Percentiles rank a stretch among this genome's conserved stretches.
phyloP scores from a whole-genome alignment of 768 basidiomycete species.

The Leucocoprinus birnbaumii region DNA sequence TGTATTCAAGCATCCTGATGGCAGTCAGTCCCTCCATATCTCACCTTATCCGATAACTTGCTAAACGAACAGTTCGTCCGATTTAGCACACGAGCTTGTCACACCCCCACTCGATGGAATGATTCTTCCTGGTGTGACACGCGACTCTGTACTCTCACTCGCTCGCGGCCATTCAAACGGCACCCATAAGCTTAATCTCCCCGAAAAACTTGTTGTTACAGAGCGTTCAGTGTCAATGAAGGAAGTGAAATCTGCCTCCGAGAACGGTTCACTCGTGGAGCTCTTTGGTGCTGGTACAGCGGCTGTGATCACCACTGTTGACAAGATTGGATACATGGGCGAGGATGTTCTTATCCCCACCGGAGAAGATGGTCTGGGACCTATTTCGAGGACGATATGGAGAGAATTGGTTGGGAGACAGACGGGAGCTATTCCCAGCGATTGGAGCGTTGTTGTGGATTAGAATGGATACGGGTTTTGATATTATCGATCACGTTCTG shows the following conservation, averaged over 20 bases:
- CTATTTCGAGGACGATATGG: slow-evolving; percentile 69
- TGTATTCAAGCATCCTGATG: slow-evolving; percentile 69
- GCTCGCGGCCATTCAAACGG: slow-evolving; percentile 58
- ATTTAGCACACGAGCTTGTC: slow-evolving; percentile 69
- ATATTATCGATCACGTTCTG: not conserved
- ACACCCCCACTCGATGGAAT: slow-evolving; percentile 91
- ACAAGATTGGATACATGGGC: slow-evolving; percentile 71
- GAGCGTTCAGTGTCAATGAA: slow-evolving; percentile 77
- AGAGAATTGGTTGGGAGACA: slow-evolving; percentile 78
- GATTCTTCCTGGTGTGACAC: slow-evolving; percentile 90
- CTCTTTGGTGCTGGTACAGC: slow-evolving; percentile 86
- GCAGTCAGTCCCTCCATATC: slow-evolving; percentile 35
- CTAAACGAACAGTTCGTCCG: too few species aligned
- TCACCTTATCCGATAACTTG: not conserved
- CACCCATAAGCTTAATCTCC: slow-evolving; percentile 44
- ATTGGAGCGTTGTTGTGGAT: slow-evolving; percentile 66
- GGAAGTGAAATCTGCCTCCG: slow-evolving; percentile 59
- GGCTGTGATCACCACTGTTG: slow-evolving; percentile 69
- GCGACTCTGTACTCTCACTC: slow-evolving; percentile 78
- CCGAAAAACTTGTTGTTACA: slow-evolving; percentile 53
- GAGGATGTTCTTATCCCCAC: slow-evolving; percentile 62
- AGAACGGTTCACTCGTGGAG: slow-evolving; percentile 70
- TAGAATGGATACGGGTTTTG: slow-evolving; percentile 1
- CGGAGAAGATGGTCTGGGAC: slow-evolving; percentile 75
- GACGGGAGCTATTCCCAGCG: slow-evolving; percentile 70